Evolutionary conservation across 495 filamentous ascomycete genomes (phyloP).

Genomic region (Penicillium paradoxum): DNA sequence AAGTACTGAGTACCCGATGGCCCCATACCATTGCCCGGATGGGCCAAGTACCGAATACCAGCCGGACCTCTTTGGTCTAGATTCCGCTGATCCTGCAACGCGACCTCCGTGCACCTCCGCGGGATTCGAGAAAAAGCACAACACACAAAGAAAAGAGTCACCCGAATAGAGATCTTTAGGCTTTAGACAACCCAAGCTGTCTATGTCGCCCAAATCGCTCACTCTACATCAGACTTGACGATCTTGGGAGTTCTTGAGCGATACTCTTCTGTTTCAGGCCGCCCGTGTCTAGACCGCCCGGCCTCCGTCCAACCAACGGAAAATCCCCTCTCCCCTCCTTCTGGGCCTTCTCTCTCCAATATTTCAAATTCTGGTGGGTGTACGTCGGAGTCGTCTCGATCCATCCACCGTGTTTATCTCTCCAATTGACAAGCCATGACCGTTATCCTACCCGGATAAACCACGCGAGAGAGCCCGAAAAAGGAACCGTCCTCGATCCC

Average conservation of each 20-base stretch:
- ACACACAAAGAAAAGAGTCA: slow-evolving; percentile 5
- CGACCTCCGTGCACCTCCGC: slow-evolving; percentile 12
- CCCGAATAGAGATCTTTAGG: neutral
- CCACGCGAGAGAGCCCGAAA: neutral
- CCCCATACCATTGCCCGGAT: no score
- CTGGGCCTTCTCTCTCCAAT: neutral
- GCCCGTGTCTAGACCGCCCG: slow-evolving; percentile 27
- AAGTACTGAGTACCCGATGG: neutral
- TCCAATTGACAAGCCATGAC: slow-evolving; percentile 25
- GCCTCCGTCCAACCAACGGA: slow-evolving; percentile 18
- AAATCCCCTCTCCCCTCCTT: slow-evolving; percentile 26
- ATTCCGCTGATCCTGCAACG: slow-evolving; percentile 23
- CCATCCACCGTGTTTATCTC: slow-evolving; percentile 1
- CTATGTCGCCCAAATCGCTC: neutral
- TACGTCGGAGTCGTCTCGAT: slow-evolving; percentile 5
- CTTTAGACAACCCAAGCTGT: neutral
- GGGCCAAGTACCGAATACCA: slow-evolving; percentile 1
- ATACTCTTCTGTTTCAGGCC: slow-evolving; percentile 20
- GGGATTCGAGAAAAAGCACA: neutral
- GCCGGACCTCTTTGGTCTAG: slow-evolving; percentile 16
- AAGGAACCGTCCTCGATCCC: slow-evolving; percentile 4
- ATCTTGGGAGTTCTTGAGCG: neutral
- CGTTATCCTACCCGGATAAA: slow-evolving; percentile 19
- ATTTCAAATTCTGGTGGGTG: neutral
- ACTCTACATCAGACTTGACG: neutral